A percentile compares a stretch with the other conserved stretches of the same genome.
These are phyloP conservation scores for Pythium rhizo-oryzae DNA, from an alignment of 352 stramenopile species.

Conservation along the genomic window DNA sequence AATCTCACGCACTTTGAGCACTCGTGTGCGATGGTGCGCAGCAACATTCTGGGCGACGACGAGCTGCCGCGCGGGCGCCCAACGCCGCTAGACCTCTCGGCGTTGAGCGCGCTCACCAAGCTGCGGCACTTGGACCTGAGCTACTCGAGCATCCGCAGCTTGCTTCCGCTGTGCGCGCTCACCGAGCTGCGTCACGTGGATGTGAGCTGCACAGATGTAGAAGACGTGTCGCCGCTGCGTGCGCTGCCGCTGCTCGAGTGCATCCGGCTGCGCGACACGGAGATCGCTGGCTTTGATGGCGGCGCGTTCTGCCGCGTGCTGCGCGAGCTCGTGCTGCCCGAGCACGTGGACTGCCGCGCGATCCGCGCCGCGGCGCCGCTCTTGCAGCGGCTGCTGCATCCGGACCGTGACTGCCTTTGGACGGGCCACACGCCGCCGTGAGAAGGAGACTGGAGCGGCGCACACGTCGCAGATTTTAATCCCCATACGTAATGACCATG, in stretches of 20 bases:
- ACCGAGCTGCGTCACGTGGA: neutral
- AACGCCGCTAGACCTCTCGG: neutral
- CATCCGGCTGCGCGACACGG: conserved; percentile 5
- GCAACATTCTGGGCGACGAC: neutral
- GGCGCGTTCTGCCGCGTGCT: neutral
- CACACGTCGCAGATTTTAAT: too few species aligned
- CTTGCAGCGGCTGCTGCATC: conserved; percentile 5
- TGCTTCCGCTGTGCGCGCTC: neutral
- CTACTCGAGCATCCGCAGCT: neutral
- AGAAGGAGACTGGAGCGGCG: too few species aligned
- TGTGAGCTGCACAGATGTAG: conserved; percentile 2
- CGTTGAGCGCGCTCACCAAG: neutral
- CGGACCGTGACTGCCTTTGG: conserved; percentile 10
- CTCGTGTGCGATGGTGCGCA: conserved; percentile 6
- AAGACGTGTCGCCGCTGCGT: neutral
- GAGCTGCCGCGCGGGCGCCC: neutral
- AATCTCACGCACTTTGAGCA: neutral
- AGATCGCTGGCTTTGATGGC: conserved; percentile 2
- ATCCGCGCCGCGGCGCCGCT: neutral
- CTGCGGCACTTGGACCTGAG: conserved; percentile 13
- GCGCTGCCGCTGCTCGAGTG: neutral
- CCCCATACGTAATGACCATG: too few species aligned
- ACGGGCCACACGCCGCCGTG: neutral
- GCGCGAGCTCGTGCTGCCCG: conserved; percentile 4
- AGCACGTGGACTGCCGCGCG: conserved; percentile 4